These are phyloP conservation scores for Pluteus cervinus DNA, from an alignment of 768 basidiomycete species.

Conservation along the genomic window DNA sequence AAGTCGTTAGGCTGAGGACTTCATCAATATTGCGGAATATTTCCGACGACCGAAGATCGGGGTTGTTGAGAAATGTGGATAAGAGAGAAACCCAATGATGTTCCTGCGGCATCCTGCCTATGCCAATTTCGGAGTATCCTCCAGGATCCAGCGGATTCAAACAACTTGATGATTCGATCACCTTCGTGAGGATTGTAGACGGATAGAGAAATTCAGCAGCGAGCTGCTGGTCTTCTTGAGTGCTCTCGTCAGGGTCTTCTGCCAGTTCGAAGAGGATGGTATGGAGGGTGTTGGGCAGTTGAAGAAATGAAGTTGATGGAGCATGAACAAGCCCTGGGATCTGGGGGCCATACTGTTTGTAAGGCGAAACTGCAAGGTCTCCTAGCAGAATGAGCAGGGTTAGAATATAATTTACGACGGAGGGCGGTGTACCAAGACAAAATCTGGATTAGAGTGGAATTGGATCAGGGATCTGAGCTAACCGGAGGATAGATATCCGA, in stretches of 20 bases:
- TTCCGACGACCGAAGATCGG: slow-evolving; percentile 50
- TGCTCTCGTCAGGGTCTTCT: slow-evolving; percentile 66
- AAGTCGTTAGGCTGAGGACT: slow-evolving; percentile 44
- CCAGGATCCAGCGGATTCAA: slow-evolving; percentile 83
- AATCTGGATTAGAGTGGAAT: too few species aligned
- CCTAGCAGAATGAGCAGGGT: too few species aligned
- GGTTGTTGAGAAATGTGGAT: slow-evolving; percentile 70
- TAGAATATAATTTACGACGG: too few species aligned
- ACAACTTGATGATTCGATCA: slow-evolving; percentile 59
- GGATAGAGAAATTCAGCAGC: slow-evolving; percentile 94
- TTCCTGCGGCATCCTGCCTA: slow-evolving; percentile 68
- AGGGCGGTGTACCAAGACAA: too few species aligned
- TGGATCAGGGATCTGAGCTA: too few species aligned
- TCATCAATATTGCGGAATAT: slow-evolving; percentile 64
- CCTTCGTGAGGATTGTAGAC: slow-evolving; percentile 81
- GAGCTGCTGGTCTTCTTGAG: slow-evolving; percentile 90
- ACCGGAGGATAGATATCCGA: too few species aligned
- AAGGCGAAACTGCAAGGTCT: too few species aligned
- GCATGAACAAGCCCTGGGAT: too few species aligned
- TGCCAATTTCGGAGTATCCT: slow-evolving; percentile 83
- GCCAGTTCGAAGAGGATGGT: slow-evolving; percentile 74
- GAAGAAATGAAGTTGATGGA: too few species aligned
- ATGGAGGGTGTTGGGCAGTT: slow-evolving; percentile 63
- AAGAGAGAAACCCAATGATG: slow-evolving; percentile 71
- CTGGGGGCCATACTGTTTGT: too few species aligned